phyloP scores from a whole-genome alignment of 2,329 filamentous ascomycete genomes.

The Graphiopsis chlorocephala region DNA sequence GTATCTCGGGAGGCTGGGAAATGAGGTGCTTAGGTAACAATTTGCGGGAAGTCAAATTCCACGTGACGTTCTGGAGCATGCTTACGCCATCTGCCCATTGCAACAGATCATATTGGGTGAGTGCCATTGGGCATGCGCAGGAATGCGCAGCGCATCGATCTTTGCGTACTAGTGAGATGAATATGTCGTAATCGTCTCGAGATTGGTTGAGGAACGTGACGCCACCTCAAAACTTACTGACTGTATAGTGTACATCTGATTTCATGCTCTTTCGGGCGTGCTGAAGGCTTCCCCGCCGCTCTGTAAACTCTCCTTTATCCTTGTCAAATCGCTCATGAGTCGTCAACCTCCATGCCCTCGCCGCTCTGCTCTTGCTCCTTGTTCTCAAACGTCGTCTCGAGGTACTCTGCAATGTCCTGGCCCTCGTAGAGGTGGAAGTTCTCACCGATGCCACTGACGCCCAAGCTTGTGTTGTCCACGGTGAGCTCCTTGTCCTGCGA shows the following conservation, averaged over 20 bases:
- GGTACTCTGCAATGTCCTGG: conserved; percentile 78
- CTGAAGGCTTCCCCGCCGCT: not conserved
- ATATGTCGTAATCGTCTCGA: not conserved
- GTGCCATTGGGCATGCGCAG: not conserved
- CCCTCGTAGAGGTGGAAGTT: conserved; percentile 89
- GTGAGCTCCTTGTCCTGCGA: conserved; percentile 97
- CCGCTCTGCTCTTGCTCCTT: conserved; percentile 34
- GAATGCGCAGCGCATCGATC: not conserved
- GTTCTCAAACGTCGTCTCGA: conserved; percentile 65
- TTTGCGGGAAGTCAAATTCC: not conserved
- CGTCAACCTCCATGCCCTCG: conserved; percentile 34
- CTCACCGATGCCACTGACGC: conserved; percentile 82
- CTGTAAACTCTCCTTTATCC: conserved; percentile 1
- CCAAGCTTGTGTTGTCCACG: conserved; percentile 92
- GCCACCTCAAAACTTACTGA: conserved; percentile 6
- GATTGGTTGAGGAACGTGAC: not conserved
- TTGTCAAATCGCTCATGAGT: conserved; percentile 6
- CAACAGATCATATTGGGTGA: not conserved
- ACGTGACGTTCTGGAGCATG: not conserved
- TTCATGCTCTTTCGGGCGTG: conserved; percentile 11
- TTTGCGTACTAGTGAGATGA: not conserved
- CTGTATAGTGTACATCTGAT: conserved; percentile 13
- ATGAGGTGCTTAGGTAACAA: not conserved
- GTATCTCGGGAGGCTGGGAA: not conserved
- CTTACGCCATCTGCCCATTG: not conserved